Evolutionary conservation across 805 yeast genomes (phyloP).

Genomic region (Candida nanaspora): DNA sequence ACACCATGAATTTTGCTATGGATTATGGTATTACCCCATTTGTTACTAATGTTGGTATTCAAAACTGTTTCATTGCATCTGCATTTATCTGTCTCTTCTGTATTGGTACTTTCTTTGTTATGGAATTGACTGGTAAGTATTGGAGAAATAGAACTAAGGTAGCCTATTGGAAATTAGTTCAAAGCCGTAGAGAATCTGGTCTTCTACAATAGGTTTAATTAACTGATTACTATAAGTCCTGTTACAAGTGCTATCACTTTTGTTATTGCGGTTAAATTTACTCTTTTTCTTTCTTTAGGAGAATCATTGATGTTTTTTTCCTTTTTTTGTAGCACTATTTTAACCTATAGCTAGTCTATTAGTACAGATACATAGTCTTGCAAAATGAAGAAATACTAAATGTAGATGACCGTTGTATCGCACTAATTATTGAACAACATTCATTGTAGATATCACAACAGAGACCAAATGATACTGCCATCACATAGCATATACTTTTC

Average conservation of each 20-base stretch:
- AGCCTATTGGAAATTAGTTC: constrained; percentile 28
- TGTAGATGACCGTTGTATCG: too few species aligned
- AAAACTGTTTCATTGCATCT: constrained; percentile 49
- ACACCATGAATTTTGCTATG: constrained; percentile 52
- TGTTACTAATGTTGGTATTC: constrained; percentile 43
- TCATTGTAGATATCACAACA: too few species aligned
- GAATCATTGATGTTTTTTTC: too few species aligned
- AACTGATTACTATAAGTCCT: neutral
- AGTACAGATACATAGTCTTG: too few species aligned
- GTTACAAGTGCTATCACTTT: too few species aligned
- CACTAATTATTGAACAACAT: too few species aligned
- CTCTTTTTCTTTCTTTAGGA: neutral
- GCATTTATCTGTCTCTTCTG: constrained; percentile 45
- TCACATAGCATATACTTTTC: too few species aligned
- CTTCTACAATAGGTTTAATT: neutral
- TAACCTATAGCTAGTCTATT: neutral
- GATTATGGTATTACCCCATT: constrained; percentile 57
- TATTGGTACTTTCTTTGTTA: constrained; percentile 36
- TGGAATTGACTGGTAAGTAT: constrained; percentile 27
- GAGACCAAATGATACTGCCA: too few species aligned
- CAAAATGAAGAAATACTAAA: too few species aligned
- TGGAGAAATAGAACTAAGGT: constrained; percentile 29
- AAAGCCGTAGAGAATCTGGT: constrained; percentile 18
- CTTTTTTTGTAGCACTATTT: too few species aligned
- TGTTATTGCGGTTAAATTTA: too few species aligned